Conservation (phyloP, 257 asterid species). For the Ehretia macrophylla region DNA sequence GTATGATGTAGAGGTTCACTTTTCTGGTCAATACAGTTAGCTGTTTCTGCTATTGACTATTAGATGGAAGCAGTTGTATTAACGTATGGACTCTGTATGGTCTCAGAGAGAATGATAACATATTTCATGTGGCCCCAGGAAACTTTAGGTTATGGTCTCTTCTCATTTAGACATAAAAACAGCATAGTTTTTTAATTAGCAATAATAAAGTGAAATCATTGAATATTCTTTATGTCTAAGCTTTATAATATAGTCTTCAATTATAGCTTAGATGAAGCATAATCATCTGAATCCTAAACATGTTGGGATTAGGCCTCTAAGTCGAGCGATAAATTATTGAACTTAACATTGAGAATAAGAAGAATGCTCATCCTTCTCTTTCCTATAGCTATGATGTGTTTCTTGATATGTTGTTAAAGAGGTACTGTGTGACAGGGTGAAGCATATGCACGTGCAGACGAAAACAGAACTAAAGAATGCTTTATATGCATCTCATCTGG, state of each 20-base stretch:
- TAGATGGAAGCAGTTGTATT: no score
- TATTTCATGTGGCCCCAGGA: no score
- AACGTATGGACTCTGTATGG: no score
- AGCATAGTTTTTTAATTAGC: no score
- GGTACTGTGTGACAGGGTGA: constrained; percentile 54
- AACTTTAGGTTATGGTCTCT: no score
- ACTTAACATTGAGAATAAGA: background rate
- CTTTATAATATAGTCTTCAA: background rate
- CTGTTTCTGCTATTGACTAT: no score
- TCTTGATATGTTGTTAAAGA: constrained; percentile 7
- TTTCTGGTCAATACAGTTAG: no score
- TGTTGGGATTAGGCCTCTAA: background rate
- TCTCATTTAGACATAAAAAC: no score
- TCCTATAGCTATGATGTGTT: background rate
- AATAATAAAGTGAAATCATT: no score
- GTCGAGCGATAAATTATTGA: background rate
- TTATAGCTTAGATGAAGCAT: no score
- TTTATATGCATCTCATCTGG: constrained; percentile 62
- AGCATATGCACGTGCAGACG: constrained; percentile 67
- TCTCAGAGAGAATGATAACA: no score
- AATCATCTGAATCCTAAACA: background rate
- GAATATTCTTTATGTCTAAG: background rate
- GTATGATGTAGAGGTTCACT: no score
- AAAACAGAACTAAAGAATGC: constrained; percentile 64
- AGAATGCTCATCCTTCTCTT: background rate